Percentiles rank a stretch among this genome's conserved stretches.
Evolutionary conservation across 805 yeast genomes (phyloP).

Genomic region (Sungouiozyma ichnusensis): DNA sequence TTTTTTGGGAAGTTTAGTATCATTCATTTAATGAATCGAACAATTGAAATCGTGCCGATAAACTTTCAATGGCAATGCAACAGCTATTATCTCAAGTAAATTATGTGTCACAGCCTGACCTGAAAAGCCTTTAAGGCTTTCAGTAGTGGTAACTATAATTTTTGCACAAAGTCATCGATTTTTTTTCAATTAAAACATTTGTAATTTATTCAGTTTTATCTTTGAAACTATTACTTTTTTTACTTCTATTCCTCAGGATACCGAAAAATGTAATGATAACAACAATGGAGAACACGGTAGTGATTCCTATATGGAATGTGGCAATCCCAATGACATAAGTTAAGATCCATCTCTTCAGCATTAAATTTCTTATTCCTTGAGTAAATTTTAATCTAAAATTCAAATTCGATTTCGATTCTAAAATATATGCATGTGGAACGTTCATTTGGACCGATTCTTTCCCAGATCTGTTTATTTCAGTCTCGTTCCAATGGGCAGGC

Average conservation of each 20-base stretch:
- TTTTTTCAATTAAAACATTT: background rate
- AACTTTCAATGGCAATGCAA: too few relatives aligned
- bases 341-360: constrained; percentile 17
- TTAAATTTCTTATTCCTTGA: constrained; percentile 23
- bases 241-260: background rate
- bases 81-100: too few relatives aligned
- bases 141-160: too few relatives aligned
- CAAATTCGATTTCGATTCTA: constrained; percentile 15
- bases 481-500: background rate
- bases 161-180: background rate
- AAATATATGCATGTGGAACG: constrained; percentile 4
- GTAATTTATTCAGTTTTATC: background rate
- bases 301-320: constrained; percentile 11
- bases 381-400: constrained; percentile 18
- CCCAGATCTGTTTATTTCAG: background rate
- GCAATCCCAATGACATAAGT: constrained; percentile 18
- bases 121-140: too few relatives aligned
- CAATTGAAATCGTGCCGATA: too few relatives aligned
- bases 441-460: background rate
- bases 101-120: too few relatives aligned
- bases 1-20: constrained; percentile 3
- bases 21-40: background rate
- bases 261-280: constrained; percentile 10
- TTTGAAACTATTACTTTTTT: background rate
- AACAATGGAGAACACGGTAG: constrained; percentile 12